Evolutionary conservation across 192 early-diverging fungal species (phyloP).

Genomic region (Haplosporangium gracile): DNA sequence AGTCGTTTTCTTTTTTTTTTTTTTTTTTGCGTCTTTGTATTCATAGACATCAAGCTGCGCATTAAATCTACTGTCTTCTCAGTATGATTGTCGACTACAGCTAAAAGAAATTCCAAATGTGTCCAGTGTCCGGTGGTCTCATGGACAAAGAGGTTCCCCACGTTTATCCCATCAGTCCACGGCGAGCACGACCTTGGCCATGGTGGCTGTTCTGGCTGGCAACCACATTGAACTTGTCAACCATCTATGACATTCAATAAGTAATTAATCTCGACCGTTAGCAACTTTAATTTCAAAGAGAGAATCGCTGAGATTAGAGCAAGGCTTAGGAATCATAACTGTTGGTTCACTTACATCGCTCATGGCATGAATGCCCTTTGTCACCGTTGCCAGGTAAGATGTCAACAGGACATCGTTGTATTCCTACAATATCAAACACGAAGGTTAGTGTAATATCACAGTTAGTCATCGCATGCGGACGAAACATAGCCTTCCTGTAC

Average conservation of each 20-base stretch:
- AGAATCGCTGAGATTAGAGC: neutral
- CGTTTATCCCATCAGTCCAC: constrained; percentile 32
- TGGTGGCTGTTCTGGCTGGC: constrained; percentile 19
- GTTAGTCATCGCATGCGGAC: neutral
- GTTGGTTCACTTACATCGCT: constrained; percentile 64
- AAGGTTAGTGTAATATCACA: too few relatives aligned
- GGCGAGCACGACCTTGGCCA: constrained; percentile 28
- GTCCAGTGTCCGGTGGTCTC: neutral
- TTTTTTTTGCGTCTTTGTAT: neutral
- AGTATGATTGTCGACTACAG: neutral
- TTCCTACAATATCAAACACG: constrained; percentile 65
- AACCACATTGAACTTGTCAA: constrained; percentile 52
- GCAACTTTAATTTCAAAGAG: neutral
- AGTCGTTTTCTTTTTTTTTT: neutral
- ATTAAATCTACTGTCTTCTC: neutral
- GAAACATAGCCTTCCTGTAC: too few relatives aligned
- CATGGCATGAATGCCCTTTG: constrained; percentile 77
- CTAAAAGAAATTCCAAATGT: neutral
- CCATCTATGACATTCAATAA: constrained; percentile 15
- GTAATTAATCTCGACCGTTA: neutral
- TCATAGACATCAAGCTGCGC: neutral
- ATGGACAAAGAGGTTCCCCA: neutral
- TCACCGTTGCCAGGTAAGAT: constrained; percentile 80
- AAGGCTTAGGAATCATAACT: too few relatives aligned
- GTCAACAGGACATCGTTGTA: constrained; percentile 87